A percentile compares a stretch with the other conserved stretches of the same genome.
Conservation (phyloP, 768 basidiomycete species). For the Russula ochroleuca region DNA sequence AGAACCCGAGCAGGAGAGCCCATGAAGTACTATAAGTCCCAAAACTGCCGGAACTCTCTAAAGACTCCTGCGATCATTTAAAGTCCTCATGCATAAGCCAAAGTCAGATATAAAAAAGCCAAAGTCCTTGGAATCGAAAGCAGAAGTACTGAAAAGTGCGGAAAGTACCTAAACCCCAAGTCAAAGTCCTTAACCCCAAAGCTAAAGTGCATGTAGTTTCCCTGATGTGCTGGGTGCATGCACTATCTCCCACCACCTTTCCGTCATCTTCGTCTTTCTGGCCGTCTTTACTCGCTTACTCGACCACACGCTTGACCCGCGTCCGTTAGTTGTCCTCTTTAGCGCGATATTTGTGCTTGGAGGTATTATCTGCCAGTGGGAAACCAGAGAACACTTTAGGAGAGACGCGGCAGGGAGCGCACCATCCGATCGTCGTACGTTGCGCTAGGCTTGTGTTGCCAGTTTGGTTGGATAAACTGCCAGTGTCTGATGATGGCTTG, state of each 20-base stretch:
- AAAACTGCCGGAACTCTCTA: too few species aligned
- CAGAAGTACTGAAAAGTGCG: too few species aligned
- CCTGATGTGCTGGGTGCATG: slow-evolving; percentile 64
- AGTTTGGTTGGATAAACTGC: background rate
- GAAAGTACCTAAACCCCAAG: too few species aligned
- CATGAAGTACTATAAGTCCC: too few species aligned
- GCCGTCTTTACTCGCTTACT: slow-evolving; percentile 72
- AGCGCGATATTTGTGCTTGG: slow-evolving; percentile 56
- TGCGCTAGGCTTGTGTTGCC: background rate
- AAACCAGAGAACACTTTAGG: slow-evolving; percentile 43
- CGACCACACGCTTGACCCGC: slow-evolving; percentile 60
- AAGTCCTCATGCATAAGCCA: too few species aligned
- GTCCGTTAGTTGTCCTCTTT: slow-evolving; percentile 62
- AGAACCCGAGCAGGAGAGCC: too few species aligned
- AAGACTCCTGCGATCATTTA: too few species aligned
- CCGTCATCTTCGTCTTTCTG: slow-evolving; percentile 76
- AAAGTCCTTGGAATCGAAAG: too few species aligned
- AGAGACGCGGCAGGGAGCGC: slow-evolving; percentile 30
- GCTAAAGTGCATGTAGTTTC: too few species aligned
- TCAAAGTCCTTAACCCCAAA: too few species aligned
- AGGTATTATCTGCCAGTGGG: slow-evolving; percentile 62
- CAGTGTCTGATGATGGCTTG: background rate
- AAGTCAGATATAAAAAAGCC: too few species aligned
- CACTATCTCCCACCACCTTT: slow-evolving; percentile 80
- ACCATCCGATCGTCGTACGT: slow-evolving; percentile 20